These are phyloP conservation scores for Populus hybrid DNA, from an alignment of 441 rosid genomes.

Conservation along the genomic window DNA sequence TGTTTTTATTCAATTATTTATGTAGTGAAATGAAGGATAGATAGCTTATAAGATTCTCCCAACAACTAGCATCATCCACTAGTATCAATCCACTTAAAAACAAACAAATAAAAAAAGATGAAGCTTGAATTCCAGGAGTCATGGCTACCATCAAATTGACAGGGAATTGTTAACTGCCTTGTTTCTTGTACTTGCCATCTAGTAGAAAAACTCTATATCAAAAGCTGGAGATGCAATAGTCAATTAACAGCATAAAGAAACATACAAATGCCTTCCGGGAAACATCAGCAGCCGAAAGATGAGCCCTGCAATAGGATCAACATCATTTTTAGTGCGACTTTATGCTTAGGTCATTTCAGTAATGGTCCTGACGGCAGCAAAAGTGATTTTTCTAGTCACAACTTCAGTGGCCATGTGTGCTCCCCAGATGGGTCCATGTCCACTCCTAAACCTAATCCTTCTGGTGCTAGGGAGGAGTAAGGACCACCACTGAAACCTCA, in stretches of 20 bases:
- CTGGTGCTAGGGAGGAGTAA: neutral
- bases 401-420: neutral
- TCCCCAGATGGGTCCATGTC: no score
- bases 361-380: neutral
- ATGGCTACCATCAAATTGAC: neutral
- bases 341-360: slow-evolving; percentile 7
- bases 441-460: neutral
- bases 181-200: neutral
- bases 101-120: neutral
- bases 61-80: neutral
- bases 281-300: slow-evolving; percentile 8
- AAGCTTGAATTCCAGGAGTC: neutral
- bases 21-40: no score
- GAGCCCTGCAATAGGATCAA: slow-evolving; percentile 9
- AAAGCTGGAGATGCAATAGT: neutral
- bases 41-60: no score
- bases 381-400: neutral
- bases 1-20: neutral
- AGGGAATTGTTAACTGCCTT: neutral
- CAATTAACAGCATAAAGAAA: neutral
- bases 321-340: slow-evolving; percentile 14
- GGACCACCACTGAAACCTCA: neutral
- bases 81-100: neutral
- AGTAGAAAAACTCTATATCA: neutral
- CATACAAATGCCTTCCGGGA: neutral